Base-by-base conservation (phyloP, 2,329 filamentous ascomycete genomes). In the Parastagonospora avenae region DNA sequence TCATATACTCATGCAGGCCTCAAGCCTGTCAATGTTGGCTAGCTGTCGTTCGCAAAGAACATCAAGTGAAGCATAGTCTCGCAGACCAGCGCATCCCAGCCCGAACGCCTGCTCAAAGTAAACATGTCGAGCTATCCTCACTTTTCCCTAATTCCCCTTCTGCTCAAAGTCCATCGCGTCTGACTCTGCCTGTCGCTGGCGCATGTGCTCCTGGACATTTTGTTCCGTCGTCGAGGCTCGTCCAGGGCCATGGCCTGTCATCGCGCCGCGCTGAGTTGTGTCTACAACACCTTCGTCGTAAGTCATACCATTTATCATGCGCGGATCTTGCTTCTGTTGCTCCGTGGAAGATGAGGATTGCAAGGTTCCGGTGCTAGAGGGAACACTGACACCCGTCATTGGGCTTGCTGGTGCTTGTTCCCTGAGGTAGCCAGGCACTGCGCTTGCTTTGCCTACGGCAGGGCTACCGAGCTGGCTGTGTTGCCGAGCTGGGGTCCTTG, bases 381-480 rank as follows among this genome's bases (percentile, higher is more conserved):
- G 54, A 29, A 56, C 58, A 44, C 55, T 67, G 7, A 67, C 64
- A 24, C 68, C 66, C 14, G 65, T 64, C 66, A 74, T 65, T 24
- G 71, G 67, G 50, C 65, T 71, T 11, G 53, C 54, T 14, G 63
- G 57, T 24, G 56, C 55, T 50, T 67, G 67, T 19, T 74, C 71
- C 44, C 70, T 62, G 37, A 74, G 42, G 48, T 72, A 65, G 28
- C 61, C 64, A 14, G 71, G 71, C 15, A 74, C 60, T 33, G 68
- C 64, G 46, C 63, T 73, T 12, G 62, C 70, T 48, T 75, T 76
- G 47, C 73, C 89, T 28, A 79, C 89, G 33, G 90, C 90, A 0
- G 91, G 91, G 52, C 87, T 91, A 50, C 92, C 87, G 4, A 91
- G 91, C 71, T 89, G 91, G 61, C 88, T 90, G 36, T 70, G 64